Percentiles rank a stretch among this genome's conserved stretches.
Evolutionary conservation across 2,329 filamentous ascomycete species (phyloP).

Genomic region (Davidsoniella australis): DNA sequence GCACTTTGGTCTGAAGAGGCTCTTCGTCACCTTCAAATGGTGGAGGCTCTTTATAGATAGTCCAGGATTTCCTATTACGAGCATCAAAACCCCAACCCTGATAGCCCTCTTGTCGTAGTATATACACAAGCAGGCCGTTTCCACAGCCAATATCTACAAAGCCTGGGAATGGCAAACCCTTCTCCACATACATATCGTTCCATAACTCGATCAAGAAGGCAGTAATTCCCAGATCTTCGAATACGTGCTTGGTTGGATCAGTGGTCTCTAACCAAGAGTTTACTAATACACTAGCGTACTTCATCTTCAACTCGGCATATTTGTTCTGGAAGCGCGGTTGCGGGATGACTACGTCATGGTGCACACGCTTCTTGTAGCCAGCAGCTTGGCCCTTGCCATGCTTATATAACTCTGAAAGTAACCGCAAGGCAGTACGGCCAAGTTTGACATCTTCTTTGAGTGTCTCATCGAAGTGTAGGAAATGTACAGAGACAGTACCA

Average conservation of each 20-base stretch:
- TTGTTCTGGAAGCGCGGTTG: conserved; percentile 66
- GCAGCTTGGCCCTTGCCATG: conserved; percentile 47
- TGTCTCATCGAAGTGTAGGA: conserved; percentile 30
- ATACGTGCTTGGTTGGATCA: conserved; percentile 80
- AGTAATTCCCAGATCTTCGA: conserved; percentile 82
- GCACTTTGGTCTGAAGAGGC: conserved; percentile 27
- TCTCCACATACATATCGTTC: conserved; percentile 55
- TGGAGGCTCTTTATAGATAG: conserved; percentile 36
- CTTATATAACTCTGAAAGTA: conserved; percentile 54
- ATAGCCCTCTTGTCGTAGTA: conserved; percentile 69
- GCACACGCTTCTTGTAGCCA: conserved; percentile 65
- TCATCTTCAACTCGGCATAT: conserved; percentile 62
- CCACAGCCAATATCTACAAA: conserved; percentile 96
- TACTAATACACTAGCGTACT: conserved; percentile 56
- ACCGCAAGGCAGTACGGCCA: conserved; percentile 47
- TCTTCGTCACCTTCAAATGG: conserved; percentile 12
- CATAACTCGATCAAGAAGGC: conserved; percentile 88
- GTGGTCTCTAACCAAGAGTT: conserved; percentile 72
- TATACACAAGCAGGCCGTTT: conserved; percentile 75
- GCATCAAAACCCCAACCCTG: conserved; percentile 84
- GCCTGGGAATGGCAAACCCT: conserved; percentile 45
- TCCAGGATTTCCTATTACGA: conserved; percentile 70
- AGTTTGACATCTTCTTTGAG: conserved; percentile 28
- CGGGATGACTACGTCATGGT: conserved; percentile 67
- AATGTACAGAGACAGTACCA: conserved; percentile 43